Conservation (phyloP, 441 rosid species). For the Corymbia calophylla region DNA sequence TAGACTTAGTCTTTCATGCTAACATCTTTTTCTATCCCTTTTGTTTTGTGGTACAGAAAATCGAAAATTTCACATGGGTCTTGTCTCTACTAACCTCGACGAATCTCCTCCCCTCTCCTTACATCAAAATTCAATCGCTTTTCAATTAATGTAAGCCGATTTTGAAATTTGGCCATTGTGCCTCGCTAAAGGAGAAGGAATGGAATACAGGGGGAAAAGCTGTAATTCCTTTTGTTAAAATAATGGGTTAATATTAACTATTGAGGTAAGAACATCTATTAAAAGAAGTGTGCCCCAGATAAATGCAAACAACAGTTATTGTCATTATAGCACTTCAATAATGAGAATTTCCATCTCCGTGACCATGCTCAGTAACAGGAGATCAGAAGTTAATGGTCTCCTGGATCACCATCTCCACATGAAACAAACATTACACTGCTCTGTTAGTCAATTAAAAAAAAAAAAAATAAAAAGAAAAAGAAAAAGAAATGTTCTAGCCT, state of each 20-base stretch:
- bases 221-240: neutral
- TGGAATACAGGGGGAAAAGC: neutral
- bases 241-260: neutral
- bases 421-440: neutral
- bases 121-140: neutral
- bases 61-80: neutral
- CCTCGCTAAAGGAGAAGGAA: neutral
- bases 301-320: neutral
- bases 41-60: neutral
- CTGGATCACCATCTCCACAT: neutral
- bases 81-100: neutral
- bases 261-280: neutral
- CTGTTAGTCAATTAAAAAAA: neutral
- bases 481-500: neutral
- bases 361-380: neutral
- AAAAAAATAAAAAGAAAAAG: neutral
- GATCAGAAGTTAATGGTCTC: neutral
- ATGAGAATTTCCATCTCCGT: neutral
- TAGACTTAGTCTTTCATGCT: neutral
- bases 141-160: neutral
- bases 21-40: neutral
- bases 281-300: neutral
- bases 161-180: neutral
- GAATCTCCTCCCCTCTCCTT: neutral
- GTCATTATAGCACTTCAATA: neutral